These are phyloP conservation scores for Colletotrichum gigasporum DNA, from an alignment of 2,329 filamentous ascomycete genomes.

Conservation along the genomic window DNA sequence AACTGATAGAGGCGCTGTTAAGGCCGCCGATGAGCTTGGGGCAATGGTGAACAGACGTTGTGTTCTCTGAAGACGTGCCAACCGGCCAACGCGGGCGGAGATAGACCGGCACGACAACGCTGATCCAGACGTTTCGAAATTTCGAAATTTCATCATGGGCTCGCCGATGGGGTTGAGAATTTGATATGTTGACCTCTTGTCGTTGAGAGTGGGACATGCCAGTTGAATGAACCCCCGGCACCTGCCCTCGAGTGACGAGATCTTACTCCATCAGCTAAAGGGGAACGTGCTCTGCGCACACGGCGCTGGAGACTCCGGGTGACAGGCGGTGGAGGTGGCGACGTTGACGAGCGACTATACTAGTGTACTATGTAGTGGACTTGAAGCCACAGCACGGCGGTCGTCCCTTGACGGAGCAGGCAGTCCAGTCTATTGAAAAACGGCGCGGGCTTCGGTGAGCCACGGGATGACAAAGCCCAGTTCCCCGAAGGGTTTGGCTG, in stretches of 20 bases:
- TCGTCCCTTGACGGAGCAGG: conserved; percentile 24
- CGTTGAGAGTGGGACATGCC: conserved; percentile 28
- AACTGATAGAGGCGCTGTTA: conserved; percentile 24
- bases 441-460: neutral
- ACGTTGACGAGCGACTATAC: neutral
- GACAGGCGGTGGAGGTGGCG: neutral
- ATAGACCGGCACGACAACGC: conserved; percentile 18
- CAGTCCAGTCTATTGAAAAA: conserved; percentile 18
- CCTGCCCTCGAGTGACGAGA: conserved; percentile 7
- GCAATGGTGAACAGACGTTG: conserved; percentile 17
- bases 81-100: conserved; percentile 28
- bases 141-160: conserved; percentile 23
- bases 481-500: neutral
- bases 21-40: conserved; percentile 31
- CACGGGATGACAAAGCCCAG: neutral
- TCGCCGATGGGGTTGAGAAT: conserved; percentile 20
- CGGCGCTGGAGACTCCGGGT: neutral
- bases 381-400: conserved; percentile 2
- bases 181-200: conserved; percentile 15
- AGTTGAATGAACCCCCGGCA: neutral
- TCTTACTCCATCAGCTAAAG: neutral
- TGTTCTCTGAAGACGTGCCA: conserved; percentile 15
- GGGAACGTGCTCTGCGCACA: conserved; percentile 14
- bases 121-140: conserved; percentile 17
- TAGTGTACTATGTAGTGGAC: neutral